These are phyloP conservation scores for Elsinoe fawcettii DNA, from an alignment of 2,329 filamentous ascomycete species.

Conservation along the genomic window DNA sequence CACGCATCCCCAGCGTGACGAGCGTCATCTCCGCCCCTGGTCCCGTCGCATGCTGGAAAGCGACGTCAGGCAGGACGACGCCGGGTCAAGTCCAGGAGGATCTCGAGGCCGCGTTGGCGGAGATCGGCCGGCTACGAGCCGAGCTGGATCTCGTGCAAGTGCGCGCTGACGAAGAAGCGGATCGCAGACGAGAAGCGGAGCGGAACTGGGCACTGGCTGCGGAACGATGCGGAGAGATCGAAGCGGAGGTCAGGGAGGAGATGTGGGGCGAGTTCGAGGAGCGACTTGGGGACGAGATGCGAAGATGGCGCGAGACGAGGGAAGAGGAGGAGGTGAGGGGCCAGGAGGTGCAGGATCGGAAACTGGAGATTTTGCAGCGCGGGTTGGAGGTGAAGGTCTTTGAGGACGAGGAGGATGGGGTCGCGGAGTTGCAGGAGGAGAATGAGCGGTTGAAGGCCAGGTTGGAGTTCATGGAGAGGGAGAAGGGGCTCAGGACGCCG, in stretches of 20 bases:
- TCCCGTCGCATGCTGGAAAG: constrained; percentile 21
- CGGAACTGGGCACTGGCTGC: constrained; percentile 60
- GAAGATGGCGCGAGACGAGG: constrained; percentile 71
- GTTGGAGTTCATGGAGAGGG: constrained; percentile 35
- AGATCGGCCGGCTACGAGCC: constrained; percentile 69
- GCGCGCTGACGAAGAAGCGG: constrained; percentile 62
- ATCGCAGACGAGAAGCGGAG: constrained; percentile 63
- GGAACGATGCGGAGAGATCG: constrained; percentile 61
- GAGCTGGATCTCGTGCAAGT: constrained; percentile 68
- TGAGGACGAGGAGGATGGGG: constrained; percentile 32
- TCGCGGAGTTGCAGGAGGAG: constrained; percentile 38
- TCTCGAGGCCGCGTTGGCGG: constrained; percentile 71
- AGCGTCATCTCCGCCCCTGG: constrained; percentile 50
- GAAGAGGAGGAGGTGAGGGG: constrained; percentile 68
- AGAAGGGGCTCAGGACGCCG: constrained; percentile 35
- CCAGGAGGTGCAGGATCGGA: constrained; percentile 80
- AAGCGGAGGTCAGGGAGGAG: constrained; percentile 81
- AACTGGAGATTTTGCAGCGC: constrained; percentile 65
- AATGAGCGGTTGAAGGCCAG: constrained; percentile 36
- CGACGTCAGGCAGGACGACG: constrained; percentile 30
- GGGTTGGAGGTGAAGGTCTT: constrained; percentile 39
- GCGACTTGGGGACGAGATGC: constrained; percentile 64
- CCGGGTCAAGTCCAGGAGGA: constrained; percentile 49
- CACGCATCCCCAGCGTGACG: constrained; percentile 75
- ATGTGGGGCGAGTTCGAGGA: constrained; percentile 80